Percentiles rank a stretch among this genome's conserved stretches.
These are phyloP conservation scores for Penicillium sp. DNA, from an alignment of 2,329 filamentous ascomycete species.

Conservation along the genomic window DNA sequence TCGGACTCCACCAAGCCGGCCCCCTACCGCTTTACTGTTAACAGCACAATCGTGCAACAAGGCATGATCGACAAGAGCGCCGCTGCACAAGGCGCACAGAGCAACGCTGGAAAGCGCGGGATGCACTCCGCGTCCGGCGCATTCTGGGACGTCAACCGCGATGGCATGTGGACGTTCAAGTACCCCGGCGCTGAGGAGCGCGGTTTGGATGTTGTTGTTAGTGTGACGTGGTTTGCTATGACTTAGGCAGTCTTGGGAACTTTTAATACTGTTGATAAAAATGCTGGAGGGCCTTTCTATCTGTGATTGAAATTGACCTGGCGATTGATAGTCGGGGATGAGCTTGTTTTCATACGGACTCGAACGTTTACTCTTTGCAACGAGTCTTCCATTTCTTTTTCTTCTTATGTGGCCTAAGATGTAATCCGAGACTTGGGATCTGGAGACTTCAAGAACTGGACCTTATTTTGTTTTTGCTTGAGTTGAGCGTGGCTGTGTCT, in stretches of 20 bases:
- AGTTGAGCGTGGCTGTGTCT: conserved; percentile 5
- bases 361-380: not conserved
- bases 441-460: no score
- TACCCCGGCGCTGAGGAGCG: conserved; percentile 47
- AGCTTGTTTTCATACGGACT: not conserved
- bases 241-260: conserved; percentile 16
- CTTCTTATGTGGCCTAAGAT: not conserved
- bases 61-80: conserved; percentile 53
- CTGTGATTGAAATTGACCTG: not conserved
- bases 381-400: not conserved
- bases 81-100: conserved; percentile 55
- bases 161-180: conserved; percentile 55
- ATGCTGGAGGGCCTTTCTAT: not conserved
- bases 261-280: not conserved
- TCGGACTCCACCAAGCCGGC: conserved; percentile 38
- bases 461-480: conserved; percentile 3
- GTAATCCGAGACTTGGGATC: no score
- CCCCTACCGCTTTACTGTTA: conserved; percentile 93
- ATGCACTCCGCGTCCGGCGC: conserved; percentile 52
- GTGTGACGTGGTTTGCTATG: conserved; percentile 48
- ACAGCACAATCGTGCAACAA: conserved; percentile 98
- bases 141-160: conserved; percentile 52
- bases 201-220: conserved; percentile 50
- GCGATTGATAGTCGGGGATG: not conserved
- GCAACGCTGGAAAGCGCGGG: conserved; percentile 75